A percentile compares a stretch with the other conserved stretches of the same genome.
phyloP scores from a whole-genome alignment of 1,284 basidiomycete genomes.

The Ceratobasidium sp. region DNA sequence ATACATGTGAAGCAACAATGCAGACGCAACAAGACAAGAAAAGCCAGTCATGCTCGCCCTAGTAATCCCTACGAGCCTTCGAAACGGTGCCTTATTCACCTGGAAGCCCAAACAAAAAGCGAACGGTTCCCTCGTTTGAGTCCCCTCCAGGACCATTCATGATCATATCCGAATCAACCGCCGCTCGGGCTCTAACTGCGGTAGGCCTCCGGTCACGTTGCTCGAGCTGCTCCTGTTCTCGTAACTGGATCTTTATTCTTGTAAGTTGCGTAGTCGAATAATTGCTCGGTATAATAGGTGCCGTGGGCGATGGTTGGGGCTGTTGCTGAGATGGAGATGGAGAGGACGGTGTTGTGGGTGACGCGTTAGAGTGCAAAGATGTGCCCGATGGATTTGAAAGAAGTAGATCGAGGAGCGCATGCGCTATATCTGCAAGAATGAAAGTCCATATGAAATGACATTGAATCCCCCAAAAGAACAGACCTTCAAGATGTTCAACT shows the following conservation, averaged over 20 bases:
- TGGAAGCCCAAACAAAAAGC: constrained; percentile 72
- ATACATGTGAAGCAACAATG: no score
- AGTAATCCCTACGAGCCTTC: no score
- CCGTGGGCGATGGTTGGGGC: constrained; percentile 48
- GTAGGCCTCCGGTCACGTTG: constrained; percentile 11
- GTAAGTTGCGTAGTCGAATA: constrained; percentile 73
- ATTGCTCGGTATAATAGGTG: constrained; percentile 50
- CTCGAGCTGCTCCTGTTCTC: constrained; percentile 66
- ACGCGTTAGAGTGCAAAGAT: constrained; percentile 68
- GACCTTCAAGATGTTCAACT: constrained; percentile 77
- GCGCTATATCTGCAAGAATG: constrained; percentile 74
- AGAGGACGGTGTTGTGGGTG: constrained; percentile 73
- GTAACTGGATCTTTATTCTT: constrained; percentile 78
- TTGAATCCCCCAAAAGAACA: constrained; percentile 39
- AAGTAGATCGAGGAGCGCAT: constrained; percentile 79
- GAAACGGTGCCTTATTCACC: constrained; percentile 26
- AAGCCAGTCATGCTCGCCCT: no score
- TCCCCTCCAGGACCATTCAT: constrained; percentile 66
- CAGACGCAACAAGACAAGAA: no score
- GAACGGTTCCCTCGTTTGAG: constrained; percentile 80
- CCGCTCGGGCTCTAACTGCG: constrained; percentile 49
- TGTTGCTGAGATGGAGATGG: constrained; percentile 71
- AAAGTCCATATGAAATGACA: background rate
- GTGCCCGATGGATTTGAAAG: constrained; percentile 64
- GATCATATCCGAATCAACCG: constrained; percentile 54